These are phyloP conservation scores for Phialophora chinensis DNA, from an alignment of 2,329 filamentous ascomycete species.

Conservation along the genomic window DNA sequence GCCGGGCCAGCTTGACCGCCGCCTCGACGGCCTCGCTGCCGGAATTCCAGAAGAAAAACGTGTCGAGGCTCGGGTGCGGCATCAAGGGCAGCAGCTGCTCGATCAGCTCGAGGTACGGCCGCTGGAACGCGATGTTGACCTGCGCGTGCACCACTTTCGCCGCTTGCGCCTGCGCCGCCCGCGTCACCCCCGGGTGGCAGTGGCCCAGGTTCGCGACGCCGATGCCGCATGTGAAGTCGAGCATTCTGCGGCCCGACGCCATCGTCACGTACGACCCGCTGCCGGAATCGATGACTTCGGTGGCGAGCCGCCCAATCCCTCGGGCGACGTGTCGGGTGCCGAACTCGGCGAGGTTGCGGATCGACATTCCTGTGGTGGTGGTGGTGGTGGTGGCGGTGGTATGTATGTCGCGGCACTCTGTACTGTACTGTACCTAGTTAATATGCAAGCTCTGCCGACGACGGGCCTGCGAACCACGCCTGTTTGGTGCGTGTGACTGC, in stretches of 20 bases:
- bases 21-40: conserved; percentile 47
- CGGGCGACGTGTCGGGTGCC: conserved; percentile 40
- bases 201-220: conserved; percentile 47
- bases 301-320: conserved; percentile 39
- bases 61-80: conserved; percentile 47
- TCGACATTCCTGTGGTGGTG: no score
- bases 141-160: conserved; percentile 49
- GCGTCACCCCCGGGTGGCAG: conserved; percentile 47
- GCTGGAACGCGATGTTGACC: conserved; percentile 51
- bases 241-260: conserved; percentile 40
- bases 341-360: conserved; percentile 41
- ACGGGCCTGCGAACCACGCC: background rate
- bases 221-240: conserved; percentile 47
- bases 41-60: conserved; percentile 51
- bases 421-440: no score
- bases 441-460: no score
- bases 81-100: conserved; percentile 45
- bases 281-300: conserved; percentile 43
- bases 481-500: background rate
- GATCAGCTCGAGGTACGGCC: conserved; percentile 47
- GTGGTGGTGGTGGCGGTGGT: no score
- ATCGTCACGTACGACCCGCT: conserved; percentile 45
- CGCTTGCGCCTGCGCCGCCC: conserved; percentile 46
- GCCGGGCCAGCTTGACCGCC: conserved; percentile 46
- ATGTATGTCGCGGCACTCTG: no score